phyloP scores from a whole-genome alignment of 2,329 filamentous ascomycete species.

The Hypomyces rosellus region DNA sequence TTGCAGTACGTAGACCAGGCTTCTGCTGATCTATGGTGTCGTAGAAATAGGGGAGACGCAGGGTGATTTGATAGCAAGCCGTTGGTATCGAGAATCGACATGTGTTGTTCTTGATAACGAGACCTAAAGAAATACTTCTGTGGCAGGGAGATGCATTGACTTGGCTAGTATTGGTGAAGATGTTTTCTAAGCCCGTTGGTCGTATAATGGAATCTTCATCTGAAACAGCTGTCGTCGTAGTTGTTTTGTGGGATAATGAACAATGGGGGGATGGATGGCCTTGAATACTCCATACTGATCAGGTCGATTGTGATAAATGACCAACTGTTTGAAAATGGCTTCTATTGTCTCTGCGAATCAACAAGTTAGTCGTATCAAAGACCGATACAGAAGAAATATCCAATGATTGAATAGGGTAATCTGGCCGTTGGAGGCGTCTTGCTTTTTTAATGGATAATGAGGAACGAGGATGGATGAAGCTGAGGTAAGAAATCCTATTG shows the following conservation, averaged over 20 bases:
- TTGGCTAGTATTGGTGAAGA: not conserved
- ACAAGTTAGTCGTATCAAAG: not conserved
- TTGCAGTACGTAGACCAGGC: too few species aligned
- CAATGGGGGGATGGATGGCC: too few species aligned
- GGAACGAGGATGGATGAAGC: not conserved
- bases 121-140: not conserved
- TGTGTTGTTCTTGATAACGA: not conserved
- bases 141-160: not conserved
- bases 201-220: too few species aligned
- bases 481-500: not conserved
- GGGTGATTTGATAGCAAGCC: not conserved
- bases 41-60: too few species aligned
- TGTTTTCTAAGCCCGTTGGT: not conserved
- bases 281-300: too few species aligned
- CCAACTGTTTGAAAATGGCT: too few species aligned
- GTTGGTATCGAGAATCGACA: not conserved
- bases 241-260: too few species aligned
- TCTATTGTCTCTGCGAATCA: too few species aligned
- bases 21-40: too few species aligned
- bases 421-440: not conserved
- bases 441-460: not conserved
- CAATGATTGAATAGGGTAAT: not conserved
- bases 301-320: too few species aligned
- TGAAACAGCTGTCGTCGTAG: too few species aligned
- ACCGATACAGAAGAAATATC: not conserved